Base-by-base conservation (phyloP, 2,329 filamentous ascomycete species). In the Colletotrichum tamarilloi region DNA sequence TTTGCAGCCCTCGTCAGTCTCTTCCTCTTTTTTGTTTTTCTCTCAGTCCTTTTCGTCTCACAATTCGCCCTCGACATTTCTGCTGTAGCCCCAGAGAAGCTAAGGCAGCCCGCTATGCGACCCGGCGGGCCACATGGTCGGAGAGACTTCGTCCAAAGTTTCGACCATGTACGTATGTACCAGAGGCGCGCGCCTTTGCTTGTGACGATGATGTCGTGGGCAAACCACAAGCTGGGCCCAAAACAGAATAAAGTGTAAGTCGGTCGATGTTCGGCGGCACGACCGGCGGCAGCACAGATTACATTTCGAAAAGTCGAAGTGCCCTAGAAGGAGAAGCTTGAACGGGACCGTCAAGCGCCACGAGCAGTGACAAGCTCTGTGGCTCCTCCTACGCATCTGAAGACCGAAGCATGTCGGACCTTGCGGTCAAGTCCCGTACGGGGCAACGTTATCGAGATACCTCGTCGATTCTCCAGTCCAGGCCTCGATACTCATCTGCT, bases 61-160 rank as follows among this genome's bases (percentile, higher is more conserved):
- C n/a, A 67, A 57, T 30, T 60, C 26, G 78, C 78, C 76, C 77
- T 75, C 75, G 42, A 49, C 42, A 38, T 56, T 46, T 14, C 24
- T 56, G 46, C 60, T 69, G 66, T 73, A 63, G 59, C 55, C 67
- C 60, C 60, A 73, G 56, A 73, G 62, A 55, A 70, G 70, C 70
- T 73, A 73, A 73, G 49, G 70, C 70, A 73, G 60, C 70, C 70
- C 46, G 19, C 26, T 42, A 57, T 73, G 70, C 70, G 67, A 73
- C 70, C 70, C 35, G 35, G 70, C 67, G 67, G 70, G 60, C 70
- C 67, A 70, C 70, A 70, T 62, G 70, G 70, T 60, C 66, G 59
- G 65, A 59, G 66, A 63, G 55, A 73, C 56, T 70, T 66, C 22
- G 42, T 64, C 56, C 70, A 73, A 73, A 70, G 70, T 73, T 65